Evolutionary conservation across 352 stramenopile species (phyloP).

Genomic region (Globisporangium takayamanum): DNA sequence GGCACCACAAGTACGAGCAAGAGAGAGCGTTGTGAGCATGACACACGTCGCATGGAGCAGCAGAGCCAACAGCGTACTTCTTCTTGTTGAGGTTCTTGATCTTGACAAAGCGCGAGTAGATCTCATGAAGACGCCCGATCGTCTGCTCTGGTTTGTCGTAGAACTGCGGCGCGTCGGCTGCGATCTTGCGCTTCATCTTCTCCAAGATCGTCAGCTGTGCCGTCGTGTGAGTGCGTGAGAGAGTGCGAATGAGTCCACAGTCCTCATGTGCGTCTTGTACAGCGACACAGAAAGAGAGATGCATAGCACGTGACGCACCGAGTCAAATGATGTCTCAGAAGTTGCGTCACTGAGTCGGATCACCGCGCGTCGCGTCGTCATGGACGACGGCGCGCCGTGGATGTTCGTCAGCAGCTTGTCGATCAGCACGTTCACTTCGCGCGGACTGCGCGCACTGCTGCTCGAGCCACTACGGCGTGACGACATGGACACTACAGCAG

Average conservation of each 20-base stretch:
- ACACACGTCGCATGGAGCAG: neutral
- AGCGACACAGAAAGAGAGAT: neutral
- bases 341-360: conserved; percentile 47
- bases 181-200: conserved; percentile 74
- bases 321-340: conserved; percentile 19
- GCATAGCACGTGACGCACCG: conserved; percentile 13
- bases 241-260: neutral
- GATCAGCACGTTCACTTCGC: conserved; percentile 47
- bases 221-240: neutral
- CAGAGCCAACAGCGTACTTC: conserved; percentile 28
- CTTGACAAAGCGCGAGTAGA: conserved; percentile 74
- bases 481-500: conserved; percentile 22
- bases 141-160: conserved; percentile 36
- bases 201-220: conserved; percentile 58
- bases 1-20: neutral
- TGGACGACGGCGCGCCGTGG: conserved; percentile 43
- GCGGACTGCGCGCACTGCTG: conserved; percentile 21
- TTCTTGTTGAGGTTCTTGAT: conserved; percentile 72
- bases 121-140: conserved; percentile 53
- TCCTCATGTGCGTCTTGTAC: neutral
- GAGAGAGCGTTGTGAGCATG: neutral
- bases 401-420: conserved; percentile 48
- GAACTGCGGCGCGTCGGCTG: conserved; percentile 31
- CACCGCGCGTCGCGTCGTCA: conserved; percentile 50
- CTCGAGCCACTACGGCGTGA: conserved; percentile 20